Evolutionary conservation across 2,329 filamentous ascomycete species (phyloP).

Genomic region (Colletotrichum plurivorum): DNA sequence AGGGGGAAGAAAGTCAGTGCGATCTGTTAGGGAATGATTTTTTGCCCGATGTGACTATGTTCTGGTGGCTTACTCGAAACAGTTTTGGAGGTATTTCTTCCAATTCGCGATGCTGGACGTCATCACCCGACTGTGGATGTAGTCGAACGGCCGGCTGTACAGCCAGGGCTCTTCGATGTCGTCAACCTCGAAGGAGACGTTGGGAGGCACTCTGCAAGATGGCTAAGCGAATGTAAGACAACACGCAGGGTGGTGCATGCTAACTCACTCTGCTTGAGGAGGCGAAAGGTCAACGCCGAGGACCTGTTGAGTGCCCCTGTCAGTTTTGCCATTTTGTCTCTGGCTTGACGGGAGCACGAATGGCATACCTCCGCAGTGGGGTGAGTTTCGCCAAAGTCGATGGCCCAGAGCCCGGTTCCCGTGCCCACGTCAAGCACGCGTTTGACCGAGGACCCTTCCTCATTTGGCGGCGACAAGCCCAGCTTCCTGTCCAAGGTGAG

Average conservation of each 20-base stretch:
- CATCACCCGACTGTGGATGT: conserved; percentile 56
- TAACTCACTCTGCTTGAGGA: conserved; percentile 50
- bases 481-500: conserved; percentile 45
- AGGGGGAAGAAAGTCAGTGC: too few species aligned
- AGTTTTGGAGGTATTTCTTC: conserved; percentile 52
- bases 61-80: conserved; percentile 46
- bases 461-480: conserved; percentile 40
- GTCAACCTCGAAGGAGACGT: conserved; percentile 63
- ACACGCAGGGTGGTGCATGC: too few species aligned
- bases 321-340: too few species aligned
- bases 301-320: conserved; percentile 41
- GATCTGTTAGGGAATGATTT: too few species aligned
- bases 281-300: conserved; percentile 58
- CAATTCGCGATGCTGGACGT: conserved; percentile 51
- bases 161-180: conserved; percentile 58
- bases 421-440: conserved; percentile 61
- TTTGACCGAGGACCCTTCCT: conserved; percentile 16
- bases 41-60: too few species aligned
- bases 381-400: conserved; percentile 55
- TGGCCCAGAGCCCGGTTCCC: conserved; percentile 61
- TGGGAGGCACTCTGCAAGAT: conserved; percentile 58
- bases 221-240: too few species aligned
- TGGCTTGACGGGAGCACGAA: too few species aligned
- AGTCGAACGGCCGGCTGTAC: conserved; percentile 55
- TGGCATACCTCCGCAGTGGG: conserved; percentile 43